Percentiles rank a stretch among this genome's conserved stretches.
phyloP scores from a whole-genome alignment of 1,284 basidiomycete species.

The Hypsizygus ulmarius region DNA sequence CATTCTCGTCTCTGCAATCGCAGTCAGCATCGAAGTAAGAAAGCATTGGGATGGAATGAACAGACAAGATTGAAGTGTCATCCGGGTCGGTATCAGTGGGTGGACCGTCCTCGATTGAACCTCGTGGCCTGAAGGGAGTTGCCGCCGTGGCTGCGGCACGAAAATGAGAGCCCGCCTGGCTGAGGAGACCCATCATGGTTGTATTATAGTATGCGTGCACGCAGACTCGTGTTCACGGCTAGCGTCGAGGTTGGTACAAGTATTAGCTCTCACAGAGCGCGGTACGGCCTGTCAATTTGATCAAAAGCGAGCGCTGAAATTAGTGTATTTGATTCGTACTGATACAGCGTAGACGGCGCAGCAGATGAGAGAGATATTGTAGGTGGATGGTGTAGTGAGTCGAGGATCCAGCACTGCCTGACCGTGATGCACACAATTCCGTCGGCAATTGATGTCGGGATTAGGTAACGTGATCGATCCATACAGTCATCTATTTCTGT shows the following conservation, averaged over 20 bases:
- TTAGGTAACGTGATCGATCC: conserved; percentile 19
- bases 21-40: conserved; percentile 29
- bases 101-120: conserved; percentile 56
- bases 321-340: no score
- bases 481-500: conserved; percentile 11
- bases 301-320: no score
- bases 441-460: conserved; percentile 21
- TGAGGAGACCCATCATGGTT: conserved; percentile 77
- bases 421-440: not conserved
- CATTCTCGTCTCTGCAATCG: conserved; percentile 64
- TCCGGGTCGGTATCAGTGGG: conserved; percentile 79
- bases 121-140: conserved; percentile 43
- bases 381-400: conserved; percentile 1
- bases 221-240: conserved; percentile 5
- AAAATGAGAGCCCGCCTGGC: conserved; percentile 61
- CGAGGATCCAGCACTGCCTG: not conserved
- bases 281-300: no score
- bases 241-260: not conserved
- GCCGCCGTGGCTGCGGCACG: conserved; percentile 34
- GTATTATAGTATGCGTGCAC: conserved; percentile 17
- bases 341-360: no score
- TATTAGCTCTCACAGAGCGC: not conserved
- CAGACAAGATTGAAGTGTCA: conserved; percentile 81
- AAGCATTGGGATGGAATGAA: conserved; percentile 27
- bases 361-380: no score